Evolutionary conservation across 1,139 yeast genomes (phyloP).

Genomic region (Candida sp.): DNA sequence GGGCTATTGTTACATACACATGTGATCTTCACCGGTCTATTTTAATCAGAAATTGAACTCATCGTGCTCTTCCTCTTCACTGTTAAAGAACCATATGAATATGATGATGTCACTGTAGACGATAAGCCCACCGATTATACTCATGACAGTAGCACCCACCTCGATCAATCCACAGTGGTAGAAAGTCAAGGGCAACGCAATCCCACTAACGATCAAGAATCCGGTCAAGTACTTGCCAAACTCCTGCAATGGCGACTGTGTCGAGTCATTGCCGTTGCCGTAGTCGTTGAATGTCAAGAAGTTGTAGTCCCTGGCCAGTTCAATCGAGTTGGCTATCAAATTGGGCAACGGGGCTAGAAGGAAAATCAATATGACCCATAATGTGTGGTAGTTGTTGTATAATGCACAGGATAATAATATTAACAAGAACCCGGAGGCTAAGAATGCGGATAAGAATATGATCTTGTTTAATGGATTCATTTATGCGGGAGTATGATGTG

Average conservation of each 20-base stretch:
- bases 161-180: conserved; percentile 63
- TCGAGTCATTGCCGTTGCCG: conserved; percentile 38
- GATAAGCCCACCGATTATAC: conserved; percentile 70
- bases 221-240: conserved; percentile 69
- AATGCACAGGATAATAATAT: conserved; percentile 77
- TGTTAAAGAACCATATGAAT: conserved; percentile 72
- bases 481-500: not conserved
- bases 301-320: conserved; percentile 49
- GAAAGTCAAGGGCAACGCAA: conserved; percentile 66
- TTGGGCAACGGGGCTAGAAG: conserved; percentile 77
- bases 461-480: conserved; percentile 71
- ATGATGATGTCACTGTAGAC: conserved; percentile 74
- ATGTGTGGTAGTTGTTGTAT: conserved; percentile 71
- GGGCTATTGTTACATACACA: no score
- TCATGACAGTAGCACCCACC: conserved; percentile 64
- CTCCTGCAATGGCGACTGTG: conserved; percentile 52
- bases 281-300: conserved; percentile 66
- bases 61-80: conserved; percentile 54
- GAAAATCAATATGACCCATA: conserved; percentile 69
- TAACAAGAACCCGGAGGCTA: conserved; percentile 77
- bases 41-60: conserved; percentile 48
- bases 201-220: conserved; percentile 67
- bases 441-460: conserved; percentile 68
- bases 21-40: not conserved
- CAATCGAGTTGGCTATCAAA: conserved; percentile 45